phyloP scores from a whole-genome alignment of 352 stramenopile species.

The Phytophthora pseudosyringae region DNA sequence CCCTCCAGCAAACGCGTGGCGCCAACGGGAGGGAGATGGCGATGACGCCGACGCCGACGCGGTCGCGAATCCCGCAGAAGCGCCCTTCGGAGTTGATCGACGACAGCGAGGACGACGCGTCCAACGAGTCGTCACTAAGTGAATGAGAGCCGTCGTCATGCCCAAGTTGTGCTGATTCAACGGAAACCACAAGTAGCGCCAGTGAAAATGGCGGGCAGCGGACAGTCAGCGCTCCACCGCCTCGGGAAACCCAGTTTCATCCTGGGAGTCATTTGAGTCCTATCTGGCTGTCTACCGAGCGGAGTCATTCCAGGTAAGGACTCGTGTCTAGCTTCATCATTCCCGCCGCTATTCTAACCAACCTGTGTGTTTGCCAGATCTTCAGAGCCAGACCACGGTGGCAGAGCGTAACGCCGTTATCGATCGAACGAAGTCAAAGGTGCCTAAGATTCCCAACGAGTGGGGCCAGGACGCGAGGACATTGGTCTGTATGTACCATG shows the following conservation, averaged over 20 bases:
- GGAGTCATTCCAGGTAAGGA: background rate
- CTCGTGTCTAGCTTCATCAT: background rate
- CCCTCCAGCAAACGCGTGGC: background rate
- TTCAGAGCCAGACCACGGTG: constrained; percentile 9
- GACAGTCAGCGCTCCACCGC: background rate
- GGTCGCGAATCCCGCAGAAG: background rate
- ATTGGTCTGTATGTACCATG: too few relatives aligned
- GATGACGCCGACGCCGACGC: background rate
- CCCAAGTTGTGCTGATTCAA: background rate
- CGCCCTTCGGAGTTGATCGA: background rate
- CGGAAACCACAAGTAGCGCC: background rate
- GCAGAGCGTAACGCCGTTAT: background rate
- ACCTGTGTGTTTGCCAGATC: constrained; percentile 2
- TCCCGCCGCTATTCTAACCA: background rate
- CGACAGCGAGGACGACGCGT: background rate
- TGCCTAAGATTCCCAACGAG: too few relatives aligned
- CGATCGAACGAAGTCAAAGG: background rate
- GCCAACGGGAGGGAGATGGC: background rate
- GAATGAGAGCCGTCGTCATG: background rate
- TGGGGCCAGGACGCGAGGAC: too few relatives aligned
- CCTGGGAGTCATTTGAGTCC: background rate
- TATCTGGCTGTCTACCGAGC: background rate
- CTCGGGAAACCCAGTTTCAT: background rate
- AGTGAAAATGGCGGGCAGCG: background rate
- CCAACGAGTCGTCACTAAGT: background rate